Conservation (phyloP, 2,329 filamentous ascomycete genomes). For the Bertia moriformis region DNA sequence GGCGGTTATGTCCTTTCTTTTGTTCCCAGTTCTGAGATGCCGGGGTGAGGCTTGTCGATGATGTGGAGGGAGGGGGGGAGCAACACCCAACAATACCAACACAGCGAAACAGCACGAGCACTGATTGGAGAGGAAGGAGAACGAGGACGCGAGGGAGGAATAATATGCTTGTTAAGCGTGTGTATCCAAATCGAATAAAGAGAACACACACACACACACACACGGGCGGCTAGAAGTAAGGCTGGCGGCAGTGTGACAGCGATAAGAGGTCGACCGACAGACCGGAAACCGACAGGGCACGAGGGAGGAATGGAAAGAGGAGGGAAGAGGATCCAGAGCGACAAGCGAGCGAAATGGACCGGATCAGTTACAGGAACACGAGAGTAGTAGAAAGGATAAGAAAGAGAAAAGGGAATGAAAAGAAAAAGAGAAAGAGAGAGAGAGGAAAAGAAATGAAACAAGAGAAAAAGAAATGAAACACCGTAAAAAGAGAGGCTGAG, state of each 20-base stretch:
- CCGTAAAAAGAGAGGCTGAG: conserved; percentile 6
- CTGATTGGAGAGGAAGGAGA: too few relatives aligned
- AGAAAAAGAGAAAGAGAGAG: conserved; percentile 1
- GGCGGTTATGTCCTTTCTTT: too few relatives aligned
- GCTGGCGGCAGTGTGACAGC: conserved; percentile 6
- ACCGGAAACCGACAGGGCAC: conserved; percentile 5
- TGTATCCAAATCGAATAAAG: too few relatives aligned
- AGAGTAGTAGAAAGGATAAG: conserved; percentile 6
- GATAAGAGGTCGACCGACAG: conserved; percentile 4
- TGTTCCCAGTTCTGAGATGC: too few relatives aligned
- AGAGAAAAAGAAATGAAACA: conserved; percentile 6
- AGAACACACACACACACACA: too few relatives aligned
- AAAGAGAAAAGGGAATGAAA: conserved; percentile 2
- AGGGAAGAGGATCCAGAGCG: conserved; percentile 3
- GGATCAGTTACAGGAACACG: conserved; percentile 4
- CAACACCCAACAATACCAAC: too few relatives aligned
- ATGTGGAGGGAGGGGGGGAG: too few relatives aligned
- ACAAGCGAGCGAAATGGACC: conserved; percentile 4
- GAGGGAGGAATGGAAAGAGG: conserved; percentile 5
- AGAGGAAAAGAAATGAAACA: conserved; percentile 6
- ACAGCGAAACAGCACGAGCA: too few relatives aligned
- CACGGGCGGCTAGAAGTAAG: too few relatives aligned
- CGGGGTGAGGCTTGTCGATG: too few relatives aligned
- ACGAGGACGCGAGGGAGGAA: too few relatives aligned
- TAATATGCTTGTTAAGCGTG: too few relatives aligned